phyloP scores from a whole-genome alignment of 2,329 filamentous ascomycete species.

The Fusarium sp. region DNA sequence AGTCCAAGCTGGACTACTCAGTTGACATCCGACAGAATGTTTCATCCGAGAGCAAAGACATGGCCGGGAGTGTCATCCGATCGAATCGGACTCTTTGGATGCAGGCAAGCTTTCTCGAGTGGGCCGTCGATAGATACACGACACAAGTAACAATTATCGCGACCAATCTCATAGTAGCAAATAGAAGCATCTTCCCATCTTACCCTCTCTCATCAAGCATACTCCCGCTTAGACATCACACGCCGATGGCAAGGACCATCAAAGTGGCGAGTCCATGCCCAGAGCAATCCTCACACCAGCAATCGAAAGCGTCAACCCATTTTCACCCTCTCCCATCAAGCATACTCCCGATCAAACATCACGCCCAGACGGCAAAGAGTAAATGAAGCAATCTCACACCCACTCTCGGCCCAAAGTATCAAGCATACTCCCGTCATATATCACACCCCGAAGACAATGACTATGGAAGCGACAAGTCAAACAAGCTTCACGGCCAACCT shows the following conservation, averaged over 20 bases:
- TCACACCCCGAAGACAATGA: no score
- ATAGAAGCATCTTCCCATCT: neutral
- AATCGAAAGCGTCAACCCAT: neutral
- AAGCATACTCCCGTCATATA: no score
- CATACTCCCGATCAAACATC: no score
- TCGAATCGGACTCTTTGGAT: neutral
- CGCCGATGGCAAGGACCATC: neutral
- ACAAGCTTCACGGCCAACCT: neutral
- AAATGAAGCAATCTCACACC: no score
- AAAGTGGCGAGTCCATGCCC: no score
- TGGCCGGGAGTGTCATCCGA: no score
- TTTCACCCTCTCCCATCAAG: no score
- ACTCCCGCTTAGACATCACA: neutral
- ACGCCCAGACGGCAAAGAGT: no score
- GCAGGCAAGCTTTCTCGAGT: neutral
- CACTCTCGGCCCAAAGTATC: no score
- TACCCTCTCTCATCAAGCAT: neutral
- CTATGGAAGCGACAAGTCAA: no score
- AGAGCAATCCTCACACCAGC: no score
- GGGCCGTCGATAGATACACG: neutral
- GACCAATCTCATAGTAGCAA: neutral
- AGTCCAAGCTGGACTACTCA: neutral
- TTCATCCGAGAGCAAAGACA: neutral
- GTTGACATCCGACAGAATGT: neutral
- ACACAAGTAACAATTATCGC: neutral